Percentiles rank a stretch among this genome's conserved stretches.
phyloP scores from a whole-genome alignment of 2,329 filamentous ascomycete genomes.

The Trichoderma koningiopsis region DNA sequence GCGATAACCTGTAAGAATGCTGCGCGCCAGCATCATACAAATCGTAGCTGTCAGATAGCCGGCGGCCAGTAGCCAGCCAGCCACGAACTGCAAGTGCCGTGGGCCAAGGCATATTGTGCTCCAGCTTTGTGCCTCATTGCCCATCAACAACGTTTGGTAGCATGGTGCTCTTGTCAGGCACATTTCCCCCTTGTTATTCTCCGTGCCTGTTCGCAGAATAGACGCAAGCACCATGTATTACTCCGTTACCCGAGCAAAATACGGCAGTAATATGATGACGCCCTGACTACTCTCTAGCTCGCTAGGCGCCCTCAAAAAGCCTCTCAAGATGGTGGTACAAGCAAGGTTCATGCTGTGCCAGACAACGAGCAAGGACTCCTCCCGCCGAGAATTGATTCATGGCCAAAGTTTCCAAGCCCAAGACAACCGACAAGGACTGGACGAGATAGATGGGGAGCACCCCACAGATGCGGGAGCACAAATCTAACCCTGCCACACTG shows the following conservation, averaged over 20 bases:
- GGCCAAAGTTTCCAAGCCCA: neutral
- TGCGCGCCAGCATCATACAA: neutral
- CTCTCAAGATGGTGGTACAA: neutral
- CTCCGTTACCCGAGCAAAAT: neutral
- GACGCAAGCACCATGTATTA: neutral
- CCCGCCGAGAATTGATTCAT: neutral
- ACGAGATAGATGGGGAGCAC: neutral
- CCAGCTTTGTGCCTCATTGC: neutral
- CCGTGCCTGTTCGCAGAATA: neutral
- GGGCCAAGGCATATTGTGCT: neutral
- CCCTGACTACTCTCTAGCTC: neutral
- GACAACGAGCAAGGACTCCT: neutral
- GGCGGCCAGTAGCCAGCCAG: neutral
- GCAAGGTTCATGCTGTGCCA: neutral
- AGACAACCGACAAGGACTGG: neutral
- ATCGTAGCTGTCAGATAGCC: neutral
- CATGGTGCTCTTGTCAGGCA: neutral
- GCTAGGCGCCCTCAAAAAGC: neutral
- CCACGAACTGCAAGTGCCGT: neutral
- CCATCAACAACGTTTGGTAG: neutral
- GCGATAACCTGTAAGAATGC: neutral
- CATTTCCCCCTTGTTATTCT: neutral
- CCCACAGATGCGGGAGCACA: constrained; percentile 3
- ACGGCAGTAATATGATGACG: neutral
- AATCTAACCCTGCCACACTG: constrained; percentile 8